Base-by-base conservation (phyloP, 2,329 filamentous ascomycete species). In the Aureobasidium sp. region DNA sequence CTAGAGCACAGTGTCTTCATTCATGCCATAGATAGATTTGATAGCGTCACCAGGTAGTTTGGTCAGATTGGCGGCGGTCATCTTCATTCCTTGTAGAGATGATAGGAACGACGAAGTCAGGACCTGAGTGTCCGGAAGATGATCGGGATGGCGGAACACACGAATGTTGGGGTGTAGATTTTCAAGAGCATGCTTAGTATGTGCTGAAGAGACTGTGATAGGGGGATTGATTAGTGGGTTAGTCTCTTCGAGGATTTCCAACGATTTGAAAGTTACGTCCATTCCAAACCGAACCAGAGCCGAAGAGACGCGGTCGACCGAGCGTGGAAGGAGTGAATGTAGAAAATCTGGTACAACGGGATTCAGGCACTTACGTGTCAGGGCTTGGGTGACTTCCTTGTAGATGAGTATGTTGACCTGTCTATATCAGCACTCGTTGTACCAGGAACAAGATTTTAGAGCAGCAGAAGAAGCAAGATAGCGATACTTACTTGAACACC, bases 71-170 rank as follows among this genome's bases (percentile, higher is more conserved):
- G 81, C 78, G 1, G 84, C 79, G 65, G 78, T 80, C 31, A 86
- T 72, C 3, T 80, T 80, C 66, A 84, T 72, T 62, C 82, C 79
- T 68, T 84, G 79, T 72, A 81, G 84, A 69, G 72, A 82, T 17
- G 81, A 75, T 11, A 82, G 72, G 65, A 87, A 79, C 0, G 78
- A 80, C 0, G 84, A 82, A 42, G 84, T 79, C 22, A 92, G 70
- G 36, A 85, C 87, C 65, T 89, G 83, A 52, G 84, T 84, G 67
- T 88, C 89, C 1, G 90, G 90, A 5, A 87, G 74, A 76, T 97
- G 92, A 69, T 97, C 92, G 2, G 93, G 93, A 72, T 97, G 91
- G 22, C 92, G 82, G 74, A 96, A 95, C 12, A 97, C 91, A 48
- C 85, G 83, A 73, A 96, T 94, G 70, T 96, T 96, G 9, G 85